A percentile compares a stretch with the other conserved stretches of the same genome.
phyloP scores from a whole-genome alignment of 2,329 filamentous ascomycete genomes.

The Verticillium dahliae region DNA sequence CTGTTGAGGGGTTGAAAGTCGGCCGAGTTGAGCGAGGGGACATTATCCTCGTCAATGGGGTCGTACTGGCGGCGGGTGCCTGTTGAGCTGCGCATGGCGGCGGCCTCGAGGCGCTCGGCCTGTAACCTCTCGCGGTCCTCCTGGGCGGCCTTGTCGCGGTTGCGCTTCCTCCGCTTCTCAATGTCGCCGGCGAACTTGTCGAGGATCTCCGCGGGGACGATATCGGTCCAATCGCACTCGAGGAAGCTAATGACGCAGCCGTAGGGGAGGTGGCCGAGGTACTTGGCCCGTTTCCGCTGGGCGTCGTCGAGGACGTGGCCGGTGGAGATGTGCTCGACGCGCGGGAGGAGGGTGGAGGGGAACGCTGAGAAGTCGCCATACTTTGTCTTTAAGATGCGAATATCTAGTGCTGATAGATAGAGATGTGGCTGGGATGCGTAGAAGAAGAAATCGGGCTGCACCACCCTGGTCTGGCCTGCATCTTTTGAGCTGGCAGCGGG shows the following conservation, averaged over 20 bases:
- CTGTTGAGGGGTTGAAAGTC: conserved; percentile 60
- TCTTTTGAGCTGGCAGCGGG: conserved; percentile 2
- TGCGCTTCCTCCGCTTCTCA: conserved; percentile 66
- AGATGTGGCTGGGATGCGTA: conserved; percentile 84
- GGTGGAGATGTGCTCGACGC: conserved; percentile 82
- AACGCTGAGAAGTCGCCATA: conserved; percentile 80
- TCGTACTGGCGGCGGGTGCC: conserved; percentile 33
- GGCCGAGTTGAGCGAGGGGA: conserved; percentile 40
- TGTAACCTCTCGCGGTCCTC: conserved; percentile 81
- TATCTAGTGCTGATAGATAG: conserved; percentile 85
- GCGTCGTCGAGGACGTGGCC: conserved; percentile 84
- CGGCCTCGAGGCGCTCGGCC: conserved; percentile 73
- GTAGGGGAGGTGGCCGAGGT: conserved; percentile 76
- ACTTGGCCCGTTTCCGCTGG: conserved; percentile 76
- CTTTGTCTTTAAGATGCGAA: conserved; percentile 83
- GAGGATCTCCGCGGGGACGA: conserved; percentile 70
- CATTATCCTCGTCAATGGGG: conserved; percentile 29
- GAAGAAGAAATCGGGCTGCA: conserved; percentile 64
- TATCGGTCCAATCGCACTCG: conserved; percentile 93
- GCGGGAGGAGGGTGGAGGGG: conserved; percentile 77
- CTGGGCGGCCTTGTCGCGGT: conserved; percentile 74
- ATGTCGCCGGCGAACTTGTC: conserved; percentile 71
- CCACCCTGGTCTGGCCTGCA: conserved; percentile 11
- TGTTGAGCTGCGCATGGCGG: conserved; percentile 51
- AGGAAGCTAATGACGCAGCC: conserved; percentile 89